Evolutionary conservation across 208 protist species (phyloP), one percentile per base, ranked within the genome.

Genomic region (Acanthamoeba castellanii): DNA sequence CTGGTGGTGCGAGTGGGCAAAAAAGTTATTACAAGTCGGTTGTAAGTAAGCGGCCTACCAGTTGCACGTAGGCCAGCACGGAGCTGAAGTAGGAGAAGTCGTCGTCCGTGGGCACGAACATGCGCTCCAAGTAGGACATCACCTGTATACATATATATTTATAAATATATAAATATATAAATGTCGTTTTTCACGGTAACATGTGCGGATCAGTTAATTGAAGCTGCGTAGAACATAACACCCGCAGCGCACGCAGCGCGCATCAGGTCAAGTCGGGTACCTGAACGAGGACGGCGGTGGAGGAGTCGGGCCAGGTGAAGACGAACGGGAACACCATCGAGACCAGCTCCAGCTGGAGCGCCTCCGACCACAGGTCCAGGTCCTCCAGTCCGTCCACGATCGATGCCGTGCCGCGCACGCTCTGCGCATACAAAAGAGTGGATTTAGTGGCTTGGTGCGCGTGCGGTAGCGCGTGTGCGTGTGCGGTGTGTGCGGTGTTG

Each of bases 241-340:
- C 37, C 1, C n/a, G n/a, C n/a, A n/a, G n/a, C n/a, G n/a, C n/a
- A n/a, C n/a, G n/a, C 47, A 50, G 25, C 1, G 78, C 8, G 50
- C 22, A 50, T 87, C 8, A 13, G 8, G 30, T 14, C 9, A n/a
- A 74, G n/a, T 8, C 13, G 59, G 55, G n/a, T 22, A 92, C 87
- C 87, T 92, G 55, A 1, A 92, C 88, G 16, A 93, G 88, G 18
- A n/a, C 30, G 34, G 88, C 88, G 18, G 66, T 93, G 13, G 88
- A 81, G 14, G 88, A 81, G 68, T 70, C 55, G 22, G 88, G 88
- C 88, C 88, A 93, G 45, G 66, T 78, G 88, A 81, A 78, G 42
- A 93, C 88, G 27, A 93, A 93, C 25, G 88, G 88, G 50, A 93
- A 93, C 16, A 93, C 88, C 59, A 93, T 30, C 45, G 88, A 93